Base-by-base conservation (phyloP, 2,329 filamentous ascomycete species). In the Dissoconium aciculare region DNA sequence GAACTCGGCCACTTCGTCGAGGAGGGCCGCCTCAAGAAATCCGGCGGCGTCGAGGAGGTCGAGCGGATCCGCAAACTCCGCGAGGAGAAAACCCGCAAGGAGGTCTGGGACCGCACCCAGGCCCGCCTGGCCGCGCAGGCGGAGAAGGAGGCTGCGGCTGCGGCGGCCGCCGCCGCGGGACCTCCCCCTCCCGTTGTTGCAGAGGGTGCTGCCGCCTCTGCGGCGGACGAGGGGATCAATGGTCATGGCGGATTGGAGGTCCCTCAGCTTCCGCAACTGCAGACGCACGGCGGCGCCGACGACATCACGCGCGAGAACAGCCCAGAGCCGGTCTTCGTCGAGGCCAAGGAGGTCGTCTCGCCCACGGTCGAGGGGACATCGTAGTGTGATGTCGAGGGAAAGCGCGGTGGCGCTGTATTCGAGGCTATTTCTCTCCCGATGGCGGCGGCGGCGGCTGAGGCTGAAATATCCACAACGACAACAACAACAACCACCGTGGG, bases 21-120 rank as follows among this genome's bases (percentile, higher is more conserved):
- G 41, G 82, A 93, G 48, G 83, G 83, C 35, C 89, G 80, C 56
- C 62, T 98, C 43, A 95, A 93, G 68, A 95, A 95, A 67, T 85
- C 79, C 10, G 89, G 89, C 24, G 89, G 89, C 0, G 77, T 93
- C 29, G 89, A 95, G 54, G 89, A 98, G 58, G 78, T 85, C 1
- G 89, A 98, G 58, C 69, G 89, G 31, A 65, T 82, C 27, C 68
- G 89, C 29, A 78, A 77, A 50, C 71, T 75, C 19, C 92, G 87
- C 53, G 89, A 98, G 47, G 89, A 95, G 37, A 69, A 71, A 44
- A 83, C 84, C 36, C 67, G 85, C 34, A 77, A 72, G 46, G 85
- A 94, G 54, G 80, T 71, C 15, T 67, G 60, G 50, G 69, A 73
- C 39, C 55, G 62, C 16, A 58, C 66, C 44, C 60, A 66, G 37